Evolutionary conservation across 208 protist genomes (phyloP), one percentile per base, ranked within the genome.

Genomic region (Trypanosoma mega): DNA sequence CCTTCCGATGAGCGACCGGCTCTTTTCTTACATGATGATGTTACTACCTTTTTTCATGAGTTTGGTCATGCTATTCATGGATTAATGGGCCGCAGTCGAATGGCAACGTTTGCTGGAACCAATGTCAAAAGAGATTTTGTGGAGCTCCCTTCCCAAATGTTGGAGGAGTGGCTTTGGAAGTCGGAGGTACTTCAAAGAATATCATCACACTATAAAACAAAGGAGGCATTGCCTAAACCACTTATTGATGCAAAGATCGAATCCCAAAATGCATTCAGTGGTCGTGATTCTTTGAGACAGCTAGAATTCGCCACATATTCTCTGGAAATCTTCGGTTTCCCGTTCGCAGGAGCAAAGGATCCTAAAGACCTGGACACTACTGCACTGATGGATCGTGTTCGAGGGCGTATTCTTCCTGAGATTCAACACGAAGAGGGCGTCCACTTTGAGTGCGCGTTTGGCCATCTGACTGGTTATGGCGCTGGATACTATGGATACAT

Each of bases 101-200:
- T 96, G 87, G 31, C 77, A 41, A 86, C 69, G 33, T 79, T 95
- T 67, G 79, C 88, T 21, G 80, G 83, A 23, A 92, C 76, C 29
- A 61, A 57, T 37, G 87, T 94, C 31, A 92, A 92, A 70, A 59
- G 82, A 21, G 86, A 95, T 69, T 97, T 94, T 72, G 84, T 96
- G 47, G 88, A 97, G 74, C 69, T 93, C 24, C 88, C 89, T 3
- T 96, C 88, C 12, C 87, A 96, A 52, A 93, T 93, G 75, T 59
- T 94, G 36, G 88, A 96, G 69, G 85, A 96, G 57, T 97, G 89
- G 83, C 68, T 87, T 34, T 97, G 92, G 88, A 74, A 96, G 39
- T 72, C 74, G 11, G 74, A 85, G 48, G 85, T 95, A 33, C 57
- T 97, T 29, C 65, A 83, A 58, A 74, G 70, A 29, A 86, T 96